A percentile compares a stretch with the other conserved stretches of the same genome.
These are phyloP conservation scores for Saprolegnia parasitica DNA, from an alignment of 352 stramenopile genomes.

Conservation along the genomic window DNA sequence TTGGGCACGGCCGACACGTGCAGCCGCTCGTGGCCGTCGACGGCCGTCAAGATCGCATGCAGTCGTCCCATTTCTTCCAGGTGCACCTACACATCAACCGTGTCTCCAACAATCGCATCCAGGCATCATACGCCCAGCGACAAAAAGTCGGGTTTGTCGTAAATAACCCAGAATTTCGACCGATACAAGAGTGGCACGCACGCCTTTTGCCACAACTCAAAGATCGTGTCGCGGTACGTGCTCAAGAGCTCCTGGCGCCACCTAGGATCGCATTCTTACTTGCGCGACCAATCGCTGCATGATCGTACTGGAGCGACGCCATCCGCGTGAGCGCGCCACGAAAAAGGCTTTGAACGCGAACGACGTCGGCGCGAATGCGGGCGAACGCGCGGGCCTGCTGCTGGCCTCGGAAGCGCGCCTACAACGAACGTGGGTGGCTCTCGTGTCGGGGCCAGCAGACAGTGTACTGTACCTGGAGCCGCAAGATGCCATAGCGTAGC, in stretches of 20 bases:
- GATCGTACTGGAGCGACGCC: conserved; percentile 44
- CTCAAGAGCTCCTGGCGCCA: conserved; percentile 63
- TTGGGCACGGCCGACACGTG: background rate
- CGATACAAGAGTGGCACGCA: conserved; percentile 63
- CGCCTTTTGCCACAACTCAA: conserved; percentile 60
- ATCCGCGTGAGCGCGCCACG: conserved; percentile 59
- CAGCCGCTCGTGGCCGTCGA: background rate
- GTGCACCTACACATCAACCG: background rate
- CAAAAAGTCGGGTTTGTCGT: conserved; percentile 68
- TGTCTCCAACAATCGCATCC: background rate
- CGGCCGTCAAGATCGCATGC: conserved; percentile 3
- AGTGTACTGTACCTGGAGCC: background rate
- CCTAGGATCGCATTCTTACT: conserved; percentile 28
- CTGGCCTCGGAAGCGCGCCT: conserved; percentile 48
- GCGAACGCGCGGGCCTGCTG: conserved; percentile 61
- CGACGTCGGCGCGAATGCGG: conserved; percentile 51
- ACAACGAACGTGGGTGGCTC: conserved; percentile 38
- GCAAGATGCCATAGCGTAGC: conserved; percentile 6
- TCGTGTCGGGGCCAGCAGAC: conserved; percentile 43
- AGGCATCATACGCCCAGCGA: conserved; percentile 48
- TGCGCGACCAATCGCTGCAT: background rate
- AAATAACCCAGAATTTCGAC: conserved; percentile 81
- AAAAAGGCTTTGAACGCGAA: conserved; percentile 59
- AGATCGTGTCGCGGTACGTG: conserved; percentile 50
- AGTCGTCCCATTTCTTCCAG: conserved; percentile 13